Percentiles rank a stretch among this genome's conserved stretches.
Evolutionary conservation across 768 basidiomycete species (phyloP).

Genomic region (Amanita fuliginea): DNA sequence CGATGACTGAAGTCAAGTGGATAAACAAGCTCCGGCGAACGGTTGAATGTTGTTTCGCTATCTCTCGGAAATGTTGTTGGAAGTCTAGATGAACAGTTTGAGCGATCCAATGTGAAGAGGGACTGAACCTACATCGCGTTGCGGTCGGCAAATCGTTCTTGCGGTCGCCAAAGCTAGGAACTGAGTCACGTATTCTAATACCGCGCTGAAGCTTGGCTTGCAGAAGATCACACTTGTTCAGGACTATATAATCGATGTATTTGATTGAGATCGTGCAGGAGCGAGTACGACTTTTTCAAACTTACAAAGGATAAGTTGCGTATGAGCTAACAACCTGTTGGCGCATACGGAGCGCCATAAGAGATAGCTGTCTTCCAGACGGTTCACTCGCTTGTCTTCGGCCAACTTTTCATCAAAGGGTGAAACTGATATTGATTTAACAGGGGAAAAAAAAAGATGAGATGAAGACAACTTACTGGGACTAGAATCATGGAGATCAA

Average conservation of each 20-base stretch:
- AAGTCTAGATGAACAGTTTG: constrained; percentile 39
- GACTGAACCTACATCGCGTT: constrained; percentile 46
- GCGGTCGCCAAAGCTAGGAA: constrained; percentile 65
- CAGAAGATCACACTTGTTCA: constrained; percentile 66
- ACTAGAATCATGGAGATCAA: constrained; percentile 14
- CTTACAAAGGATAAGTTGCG: constrained; percentile 44
- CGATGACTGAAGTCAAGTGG: constrained; percentile 70
- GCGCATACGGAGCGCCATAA: constrained; percentile 69
- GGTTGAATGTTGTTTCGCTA: constrained; percentile 50
- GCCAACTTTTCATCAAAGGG: constrained; percentile 74
- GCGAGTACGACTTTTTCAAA: not conserved
- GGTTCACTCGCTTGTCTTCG: constrained; percentile 60
- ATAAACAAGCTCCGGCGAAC: constrained; percentile 57
- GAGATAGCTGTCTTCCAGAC: constrained; percentile 65
- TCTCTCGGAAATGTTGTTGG: constrained; percentile 72
- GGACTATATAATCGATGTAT: constrained; percentile 23
- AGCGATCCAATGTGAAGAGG: not conserved
- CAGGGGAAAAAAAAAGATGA: not conserved
- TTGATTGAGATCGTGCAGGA: too few relatives aligned
- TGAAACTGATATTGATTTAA: constrained; percentile 33
- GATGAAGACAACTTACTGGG: constrained; percentile 24
- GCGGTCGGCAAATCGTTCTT: constrained; percentile 61
- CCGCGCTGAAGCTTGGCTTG: constrained; percentile 65
- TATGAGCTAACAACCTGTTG: constrained; percentile 50
- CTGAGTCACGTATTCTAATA: constrained; percentile 50